Evolutionary conservation across 2,329 filamentous ascomycete species (phyloP).

Genomic region (Thyridium curvatum): DNA sequence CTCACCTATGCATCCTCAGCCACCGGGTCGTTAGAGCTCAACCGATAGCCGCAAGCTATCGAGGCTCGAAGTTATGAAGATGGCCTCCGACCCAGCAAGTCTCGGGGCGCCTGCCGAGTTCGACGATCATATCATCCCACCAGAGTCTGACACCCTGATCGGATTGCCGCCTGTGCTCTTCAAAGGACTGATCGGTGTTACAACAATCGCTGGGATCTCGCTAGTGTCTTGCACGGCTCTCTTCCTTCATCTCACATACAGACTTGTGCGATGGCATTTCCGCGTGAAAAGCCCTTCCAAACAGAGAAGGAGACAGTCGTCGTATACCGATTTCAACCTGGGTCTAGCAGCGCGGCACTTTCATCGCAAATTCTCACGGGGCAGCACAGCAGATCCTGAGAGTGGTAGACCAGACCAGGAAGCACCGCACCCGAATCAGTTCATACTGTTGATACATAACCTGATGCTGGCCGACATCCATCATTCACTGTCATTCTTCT

Average conservation of each 20-base stretch:
- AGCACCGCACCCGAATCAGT: slow-evolving; percentile 41
- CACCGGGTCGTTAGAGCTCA: no score
- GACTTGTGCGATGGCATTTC: slow-evolving; percentile 16
- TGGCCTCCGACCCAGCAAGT: no score
- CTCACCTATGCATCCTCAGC: no score
- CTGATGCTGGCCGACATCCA: slow-evolving; percentile 51
- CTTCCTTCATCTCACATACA: slow-evolving; percentile 16
- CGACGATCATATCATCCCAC: not conserved
- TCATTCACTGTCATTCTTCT: slow-evolving; percentile 46
- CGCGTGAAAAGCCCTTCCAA: not conserved
- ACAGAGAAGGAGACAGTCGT: no score
- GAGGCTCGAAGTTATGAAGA: no score
- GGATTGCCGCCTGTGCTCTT: slow-evolving; percentile 11
- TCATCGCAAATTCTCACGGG: not conserved
- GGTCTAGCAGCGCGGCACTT: slow-evolving; percentile 16
- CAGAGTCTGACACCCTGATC: slow-evolving; percentile 9
- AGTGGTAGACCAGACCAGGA: not conserved
- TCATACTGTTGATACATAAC: slow-evolving; percentile 52
- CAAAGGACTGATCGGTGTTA: slow-evolving; percentile 11
- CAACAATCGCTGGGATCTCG: slow-evolving; percentile 13
- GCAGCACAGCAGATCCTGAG: no score
- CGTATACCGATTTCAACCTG: slow-evolving; percentile 13
- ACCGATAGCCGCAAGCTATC: no score
- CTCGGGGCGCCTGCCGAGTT: not conserved
- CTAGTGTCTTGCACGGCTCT: slow-evolving; percentile 10